A percentile compares a stretch with the other conserved stretches of the same genome.
These are phyloP conservation scores for Pachysandra terminalis DNA, from an alignment of 164 flowering plant species.

Conservation along the genomic window DNA sequence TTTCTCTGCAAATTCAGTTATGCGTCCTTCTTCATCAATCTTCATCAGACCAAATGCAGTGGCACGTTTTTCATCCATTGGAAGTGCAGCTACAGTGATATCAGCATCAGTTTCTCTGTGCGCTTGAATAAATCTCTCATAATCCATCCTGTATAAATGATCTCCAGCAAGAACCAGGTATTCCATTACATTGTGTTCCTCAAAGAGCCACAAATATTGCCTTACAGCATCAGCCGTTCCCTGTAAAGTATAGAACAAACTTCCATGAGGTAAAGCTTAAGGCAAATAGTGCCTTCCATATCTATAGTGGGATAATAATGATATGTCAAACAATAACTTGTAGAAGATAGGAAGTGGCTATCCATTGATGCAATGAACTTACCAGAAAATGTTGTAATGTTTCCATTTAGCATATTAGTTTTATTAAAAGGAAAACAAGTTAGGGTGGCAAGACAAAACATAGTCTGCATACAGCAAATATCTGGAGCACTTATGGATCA, in stretches of 20 bases:
- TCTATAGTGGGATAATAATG: too few species aligned
- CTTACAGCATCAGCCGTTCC: constrained; percentile 98
- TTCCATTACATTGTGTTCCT: constrained; percentile 83
- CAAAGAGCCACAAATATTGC: constrained; percentile 90
- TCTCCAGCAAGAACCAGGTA: constrained; percentile 87
- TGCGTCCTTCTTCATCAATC: constrained; percentile 88
- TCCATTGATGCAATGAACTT: too few species aligned
- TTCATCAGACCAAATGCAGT: constrained; percentile 92
- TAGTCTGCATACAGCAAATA: too few species aligned
- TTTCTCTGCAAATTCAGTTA: constrained; percentile 77
- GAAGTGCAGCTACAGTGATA: constrained; percentile 89
- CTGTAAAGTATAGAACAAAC: constrained; percentile 27
- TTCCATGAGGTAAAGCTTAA: neutral
- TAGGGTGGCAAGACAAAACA: too few species aligned
- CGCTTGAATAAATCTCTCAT: constrained; percentile 79
- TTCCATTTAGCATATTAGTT: too few species aligned
- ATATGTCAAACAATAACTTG: too few species aligned
- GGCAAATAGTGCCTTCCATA: neutral
- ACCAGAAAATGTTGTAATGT: too few species aligned
- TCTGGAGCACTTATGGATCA: too few species aligned
- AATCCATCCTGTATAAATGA: constrained; percentile 90
- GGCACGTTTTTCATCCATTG: constrained; percentile 84
- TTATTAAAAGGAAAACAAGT: too few species aligned
- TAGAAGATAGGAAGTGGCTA: too few species aligned
- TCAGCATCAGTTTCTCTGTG: constrained; percentile 92